Conservation (phyloP, 1,284 basidiomycete genomes). For the Neolentinus lepideus region DNA sequence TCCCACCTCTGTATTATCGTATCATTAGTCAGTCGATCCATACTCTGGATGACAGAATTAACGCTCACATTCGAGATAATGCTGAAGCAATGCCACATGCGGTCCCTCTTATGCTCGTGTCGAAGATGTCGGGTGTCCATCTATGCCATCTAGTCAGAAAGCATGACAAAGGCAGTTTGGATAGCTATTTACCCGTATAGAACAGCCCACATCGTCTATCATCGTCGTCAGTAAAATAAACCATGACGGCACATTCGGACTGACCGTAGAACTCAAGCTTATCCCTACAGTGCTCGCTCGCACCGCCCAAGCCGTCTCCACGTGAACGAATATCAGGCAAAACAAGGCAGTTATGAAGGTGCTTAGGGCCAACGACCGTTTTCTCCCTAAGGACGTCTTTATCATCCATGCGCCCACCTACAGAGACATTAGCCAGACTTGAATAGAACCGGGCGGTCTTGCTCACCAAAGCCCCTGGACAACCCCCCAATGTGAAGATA, state of each 20-base stretch:
- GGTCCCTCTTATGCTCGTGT: conserved; percentile 80
- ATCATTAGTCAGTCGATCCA: neutral
- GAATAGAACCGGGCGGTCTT: neutral
- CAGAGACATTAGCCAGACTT: conserved; percentile 5
- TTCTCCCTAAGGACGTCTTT: conserved; percentile 71
- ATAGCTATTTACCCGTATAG: conserved; percentile 56
- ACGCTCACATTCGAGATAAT: conserved; percentile 71
- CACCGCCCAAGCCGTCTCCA: conserved; percentile 55
- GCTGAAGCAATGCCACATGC: conserved; percentile 90
- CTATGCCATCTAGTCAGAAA: neutral
- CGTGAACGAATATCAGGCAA: conserved; percentile 68
- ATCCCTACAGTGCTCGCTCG: conserved; percentile 78
- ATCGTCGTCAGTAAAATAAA: conserved; percentile 5
- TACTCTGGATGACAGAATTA: neutral
- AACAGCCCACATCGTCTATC: conserved; percentile 84
- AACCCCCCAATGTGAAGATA: conserved; percentile 79
- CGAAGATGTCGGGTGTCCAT: conserved; percentile 90
- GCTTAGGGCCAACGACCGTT: conserved; percentile 73
- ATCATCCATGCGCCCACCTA: conserved; percentile 90
- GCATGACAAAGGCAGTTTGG: conserved; percentile 21
- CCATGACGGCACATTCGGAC: conserved; percentile 14
- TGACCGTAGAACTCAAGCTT: conserved; percentile 72
- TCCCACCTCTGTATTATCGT: conserved; percentile 61
- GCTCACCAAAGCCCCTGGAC: conserved; percentile 77
- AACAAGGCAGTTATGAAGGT: conserved; percentile 79